These are phyloP conservation scores for Arthrinium phaeospermum DNA, from an alignment of 2,329 filamentous ascomycete genomes.

Conservation along the genomic window DNA sequence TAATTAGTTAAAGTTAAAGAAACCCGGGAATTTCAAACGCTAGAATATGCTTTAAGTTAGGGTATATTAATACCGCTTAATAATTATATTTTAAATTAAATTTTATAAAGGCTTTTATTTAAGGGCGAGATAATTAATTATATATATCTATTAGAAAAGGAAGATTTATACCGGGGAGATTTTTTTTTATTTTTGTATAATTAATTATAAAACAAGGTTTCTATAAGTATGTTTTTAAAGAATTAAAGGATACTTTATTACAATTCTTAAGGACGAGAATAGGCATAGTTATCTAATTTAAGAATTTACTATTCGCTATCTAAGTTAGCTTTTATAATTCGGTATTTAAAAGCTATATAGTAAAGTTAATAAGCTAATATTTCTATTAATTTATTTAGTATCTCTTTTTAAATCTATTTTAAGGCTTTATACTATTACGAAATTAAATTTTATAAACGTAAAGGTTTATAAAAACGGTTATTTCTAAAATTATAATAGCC, in stretches of 20 bases:
- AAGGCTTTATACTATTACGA: not conserved
- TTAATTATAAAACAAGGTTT: not conserved
- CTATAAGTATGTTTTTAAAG: not conserved
- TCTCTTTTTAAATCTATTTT: not conserved
- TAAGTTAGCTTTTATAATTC: not conserved
- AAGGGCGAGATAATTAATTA: not conserved
- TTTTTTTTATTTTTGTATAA: conserved; percentile 9
- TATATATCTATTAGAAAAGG: not conserved
- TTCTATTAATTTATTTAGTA: not conserved
- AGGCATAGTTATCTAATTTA: not conserved
- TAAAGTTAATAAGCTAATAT: not conserved
- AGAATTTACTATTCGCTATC: not conserved
- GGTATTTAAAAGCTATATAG: not conserved
- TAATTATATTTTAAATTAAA: conserved; percentile 19
- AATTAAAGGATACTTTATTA: not conserved
- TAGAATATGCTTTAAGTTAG: not conserved
- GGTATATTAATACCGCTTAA: not conserved
- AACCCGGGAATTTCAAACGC: not conserved
- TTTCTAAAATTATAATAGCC: not conserved
- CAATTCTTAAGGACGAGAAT: not conserved
- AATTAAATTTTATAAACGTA: not conserved
- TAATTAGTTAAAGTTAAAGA: not conserved
- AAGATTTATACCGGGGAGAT: not conserved
- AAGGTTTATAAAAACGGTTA: not conserved
- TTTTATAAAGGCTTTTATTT: not conserved